These are phyloP conservation scores for Glutinoglossum americanum DNA, from an alignment of 495 filamentous ascomycete species.

Conservation along the genomic window DNA sequence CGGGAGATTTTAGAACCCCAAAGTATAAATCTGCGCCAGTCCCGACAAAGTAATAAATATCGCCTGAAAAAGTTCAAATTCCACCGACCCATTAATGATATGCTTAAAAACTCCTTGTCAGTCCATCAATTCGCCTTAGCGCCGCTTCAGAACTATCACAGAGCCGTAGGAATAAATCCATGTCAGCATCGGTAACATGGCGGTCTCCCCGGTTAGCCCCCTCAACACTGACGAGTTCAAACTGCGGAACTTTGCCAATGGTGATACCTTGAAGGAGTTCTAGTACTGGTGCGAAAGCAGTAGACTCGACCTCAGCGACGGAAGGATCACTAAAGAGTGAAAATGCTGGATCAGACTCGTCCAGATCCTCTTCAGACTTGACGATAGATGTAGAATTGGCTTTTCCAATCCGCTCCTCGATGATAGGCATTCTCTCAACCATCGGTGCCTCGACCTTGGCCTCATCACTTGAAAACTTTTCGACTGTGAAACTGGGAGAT, in stretches of 20 bases:
- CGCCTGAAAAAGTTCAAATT: background rate
- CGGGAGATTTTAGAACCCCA: background rate
- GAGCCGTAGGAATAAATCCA: slow-evolving; percentile 22
- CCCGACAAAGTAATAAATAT: background rate
- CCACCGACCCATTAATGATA: background rate
- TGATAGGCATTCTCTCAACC: slow-evolving; percentile 11
- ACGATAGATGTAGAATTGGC: slow-evolving; percentile 15
- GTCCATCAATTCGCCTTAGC: slow-evolving; percentile 1
- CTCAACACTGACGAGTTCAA: slow-evolving; percentile 37
- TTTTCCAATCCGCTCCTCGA: slow-evolving; percentile 14
- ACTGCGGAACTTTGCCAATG: slow-evolving; percentile 33
- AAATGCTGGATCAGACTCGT: slow-evolving; percentile 36
- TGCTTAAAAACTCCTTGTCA: background rate
- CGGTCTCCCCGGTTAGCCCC: slow-evolving; percentile 16
- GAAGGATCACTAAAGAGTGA: slow-evolving; percentile 33
- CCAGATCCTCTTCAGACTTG: slow-evolving; percentile 28
- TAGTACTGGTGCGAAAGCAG: background rate
- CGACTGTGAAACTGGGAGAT: slow-evolving; percentile 23
- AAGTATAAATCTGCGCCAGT: background rate
- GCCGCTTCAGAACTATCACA: slow-evolving; percentile 28
- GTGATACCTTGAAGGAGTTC: slow-evolving; percentile 18
- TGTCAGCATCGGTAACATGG: slow-evolving; percentile 11
- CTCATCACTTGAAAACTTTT: slow-evolving; percentile 16
- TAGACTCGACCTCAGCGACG: slow-evolving; percentile 4
- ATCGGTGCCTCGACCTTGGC: slow-evolving; percentile 29